Conservation (phyloP, 306 rosid species). For the Arachis stenosperma region DNA sequence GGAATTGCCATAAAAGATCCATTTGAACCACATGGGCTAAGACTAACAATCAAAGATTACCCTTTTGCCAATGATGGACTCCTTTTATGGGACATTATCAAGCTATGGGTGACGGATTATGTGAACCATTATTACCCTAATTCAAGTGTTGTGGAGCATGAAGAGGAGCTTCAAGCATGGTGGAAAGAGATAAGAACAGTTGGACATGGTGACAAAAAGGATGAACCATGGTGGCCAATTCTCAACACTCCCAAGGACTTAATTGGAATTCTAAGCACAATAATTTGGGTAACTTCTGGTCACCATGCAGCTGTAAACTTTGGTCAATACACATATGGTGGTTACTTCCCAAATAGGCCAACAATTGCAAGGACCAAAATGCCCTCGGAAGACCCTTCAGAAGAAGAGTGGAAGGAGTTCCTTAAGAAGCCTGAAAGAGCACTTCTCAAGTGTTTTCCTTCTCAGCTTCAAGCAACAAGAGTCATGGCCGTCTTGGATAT, state of each 20-base stretch:
- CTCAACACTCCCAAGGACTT: slow-evolving; percentile 62
- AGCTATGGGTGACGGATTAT: slow-evolving; percentile 68
- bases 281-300: slow-evolving; percentile 73
- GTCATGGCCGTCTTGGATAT: slow-evolving; percentile 69
- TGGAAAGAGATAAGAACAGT: slow-evolving; percentile 71
- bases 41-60: slow-evolving; percentile 65
- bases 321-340: slow-evolving; percentile 66
- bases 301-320: slow-evolving; percentile 87
- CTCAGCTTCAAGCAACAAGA: slow-evolving; percentile 68
- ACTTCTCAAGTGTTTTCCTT: slow-evolving; percentile 64
- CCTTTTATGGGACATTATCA: slow-evolving; percentile 65
- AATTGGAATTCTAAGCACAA: slow-evolving; percentile 53
- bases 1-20: slow-evolving; percentile 74
- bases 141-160: slow-evolving; percentile 45
- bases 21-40: slow-evolving; percentile 68
- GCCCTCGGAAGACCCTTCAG: slow-evolving; percentile 63
- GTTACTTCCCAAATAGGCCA: slow-evolving; percentile 77
- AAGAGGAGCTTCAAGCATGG: slow-evolving; percentile 84
- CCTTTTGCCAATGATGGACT: slow-evolving; percentile 82
- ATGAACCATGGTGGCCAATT: slow-evolving; percentile 84
- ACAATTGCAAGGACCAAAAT: slow-evolving; percentile 65
- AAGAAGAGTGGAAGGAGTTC: slow-evolving; percentile 51
- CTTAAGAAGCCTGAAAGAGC: slow-evolving; percentile 53
- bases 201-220: slow-evolving; percentile 79
- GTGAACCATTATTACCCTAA: slow-evolving; percentile 62